A percentile compares a stretch with the other conserved stretches of the same genome.
Evolutionary conservation across 2,329 filamentous ascomycete species (phyloP).

Genomic region (Diaporthe aspalathi): DNA sequence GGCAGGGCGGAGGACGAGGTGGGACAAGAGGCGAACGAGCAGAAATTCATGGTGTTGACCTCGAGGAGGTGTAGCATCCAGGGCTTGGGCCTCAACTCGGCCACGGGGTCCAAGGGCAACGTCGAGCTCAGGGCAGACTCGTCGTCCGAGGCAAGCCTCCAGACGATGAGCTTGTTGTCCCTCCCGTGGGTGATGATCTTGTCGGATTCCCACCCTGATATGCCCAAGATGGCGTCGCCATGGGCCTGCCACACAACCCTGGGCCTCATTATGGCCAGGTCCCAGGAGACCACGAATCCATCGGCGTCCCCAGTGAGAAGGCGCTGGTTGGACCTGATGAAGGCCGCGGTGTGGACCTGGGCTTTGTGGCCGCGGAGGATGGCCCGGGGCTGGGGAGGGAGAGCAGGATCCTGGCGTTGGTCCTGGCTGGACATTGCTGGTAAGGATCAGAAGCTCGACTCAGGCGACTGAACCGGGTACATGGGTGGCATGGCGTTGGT

Average conservation of each 20-base stretch:
- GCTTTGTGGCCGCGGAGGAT: conserved; percentile 88
- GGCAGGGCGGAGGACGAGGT: conserved; percentile 44
- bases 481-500: conserved; percentile 26
- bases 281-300: conserved; percentile 90
- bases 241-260: conserved; percentile 90
- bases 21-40: conserved; percentile 77
- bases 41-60: conserved; percentile 97
- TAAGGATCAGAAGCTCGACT: neutral
- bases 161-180: conserved; percentile 87
- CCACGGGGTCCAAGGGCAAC: conserved; percentile 75
- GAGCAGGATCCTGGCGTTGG: conserved; percentile 12
- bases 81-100: conserved; percentile 68
- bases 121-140: conserved; percentile 73
- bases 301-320: conserved; percentile 90
- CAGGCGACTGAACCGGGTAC: neutral
- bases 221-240: conserved; percentile 78
- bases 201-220: conserved; percentile 77
- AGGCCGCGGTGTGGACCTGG: conserved; percentile 81
- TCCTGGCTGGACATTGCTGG: conserved; percentile 44
- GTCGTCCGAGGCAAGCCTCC: conserved; percentile 74
- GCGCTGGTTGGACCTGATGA: conserved; percentile 78
- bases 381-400: conserved; percentile 60
- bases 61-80: conserved; percentile 87
- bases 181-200: conserved; percentile 92
- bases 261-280: conserved; percentile 82